A percentile compares a stretch with the other conserved stretches of the same genome.
These are phyloP conservation scores for Hericium erinaceus DNA, from an alignment of 768 basidiomycete genomes.

Conservation along the genomic window DNA sequence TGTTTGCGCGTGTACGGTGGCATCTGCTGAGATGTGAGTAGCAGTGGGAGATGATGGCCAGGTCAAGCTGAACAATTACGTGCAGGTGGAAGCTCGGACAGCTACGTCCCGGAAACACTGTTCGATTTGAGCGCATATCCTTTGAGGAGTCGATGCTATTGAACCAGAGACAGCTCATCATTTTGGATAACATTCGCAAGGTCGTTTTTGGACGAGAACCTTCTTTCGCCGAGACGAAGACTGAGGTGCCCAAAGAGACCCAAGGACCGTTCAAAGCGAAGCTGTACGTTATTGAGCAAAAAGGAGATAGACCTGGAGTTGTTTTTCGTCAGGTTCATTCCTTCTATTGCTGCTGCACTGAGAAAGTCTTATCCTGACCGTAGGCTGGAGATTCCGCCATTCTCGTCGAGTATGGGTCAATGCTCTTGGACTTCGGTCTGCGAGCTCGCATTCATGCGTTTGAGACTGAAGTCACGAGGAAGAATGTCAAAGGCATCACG, in stretches of 20 bases:
- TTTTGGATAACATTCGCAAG: not conserved
- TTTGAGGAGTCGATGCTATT: constrained; percentile 30
- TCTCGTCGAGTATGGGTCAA: constrained; percentile 51
- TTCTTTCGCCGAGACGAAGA: not conserved
- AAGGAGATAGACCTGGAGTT: constrained; percentile 21
- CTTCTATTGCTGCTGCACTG: not conserved
- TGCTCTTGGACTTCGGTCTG: constrained; percentile 41
- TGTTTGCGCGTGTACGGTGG: constrained; percentile 45
- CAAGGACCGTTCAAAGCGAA: constrained; percentile 22
- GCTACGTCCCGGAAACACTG: constrained; percentile 42
- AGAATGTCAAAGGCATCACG: constrained; percentile 27
- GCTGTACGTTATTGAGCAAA: constrained; percentile 22
- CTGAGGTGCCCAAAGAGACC: not conserved
- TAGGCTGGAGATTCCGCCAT: constrained; percentile 59
- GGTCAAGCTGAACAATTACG: not conserved
- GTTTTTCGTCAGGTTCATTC: constrained; percentile 44
- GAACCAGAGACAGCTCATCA: not conserved
- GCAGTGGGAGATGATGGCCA: too few relatives aligned
- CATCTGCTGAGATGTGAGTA: constrained; percentile 40
- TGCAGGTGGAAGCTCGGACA: constrained; percentile 66
- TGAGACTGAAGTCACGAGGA: constrained; percentile 28
- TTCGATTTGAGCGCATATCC: constrained; percentile 43
- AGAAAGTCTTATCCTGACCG: not conserved
- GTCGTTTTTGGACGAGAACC: not conserved
- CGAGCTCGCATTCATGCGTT: constrained; percentile 53